phyloP scores from a whole-genome alignment of 2,329 filamentous ascomycete genomes.

The Nemania sp. region DNA sequence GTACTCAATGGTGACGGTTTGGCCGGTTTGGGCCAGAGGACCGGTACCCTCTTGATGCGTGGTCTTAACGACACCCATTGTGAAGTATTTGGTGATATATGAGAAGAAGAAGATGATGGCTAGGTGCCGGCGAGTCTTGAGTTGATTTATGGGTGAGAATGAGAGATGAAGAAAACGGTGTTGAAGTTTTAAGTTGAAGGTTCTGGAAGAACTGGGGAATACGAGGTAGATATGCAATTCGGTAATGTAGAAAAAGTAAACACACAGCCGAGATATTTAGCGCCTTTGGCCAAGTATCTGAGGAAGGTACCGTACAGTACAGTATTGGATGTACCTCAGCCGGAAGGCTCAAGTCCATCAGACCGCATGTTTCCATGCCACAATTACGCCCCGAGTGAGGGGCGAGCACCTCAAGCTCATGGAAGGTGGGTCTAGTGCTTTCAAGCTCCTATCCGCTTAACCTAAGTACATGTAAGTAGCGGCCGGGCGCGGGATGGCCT shows the following conservation, averaged over 20 bases:
- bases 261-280: constrained; percentile 34
- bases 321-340: no score
- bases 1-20: constrained; percentile 87
- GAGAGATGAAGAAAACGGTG: not conserved
- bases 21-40: constrained; percentile 63
- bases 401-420: constrained; percentile 3
- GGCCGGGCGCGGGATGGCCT: constrained; percentile 3
- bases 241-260: not conserved
- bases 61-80: constrained; percentile 76
- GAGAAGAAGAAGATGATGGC: constrained; percentile 2
- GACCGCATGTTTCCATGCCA: constrained; percentile 2
- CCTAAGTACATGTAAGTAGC: not conserved
- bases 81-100: constrained; percentile 30
- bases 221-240: constrained; percentile 2
- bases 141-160: not conserved
- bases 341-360: not conserved
- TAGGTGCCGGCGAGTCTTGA: constrained; percentile 1
- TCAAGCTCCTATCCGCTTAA: not conserved
- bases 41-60: constrained; percentile 64
- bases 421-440: not conserved
- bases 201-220: constrained; percentile 18
- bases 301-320: not conserved
- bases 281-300: constrained; percentile 28
- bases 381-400: constrained; percentile 13
- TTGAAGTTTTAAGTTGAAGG: constrained; percentile 1